phyloP scores from a whole-genome alignment of 208 protist species.

The Leptomonas seymouri region DNA sequence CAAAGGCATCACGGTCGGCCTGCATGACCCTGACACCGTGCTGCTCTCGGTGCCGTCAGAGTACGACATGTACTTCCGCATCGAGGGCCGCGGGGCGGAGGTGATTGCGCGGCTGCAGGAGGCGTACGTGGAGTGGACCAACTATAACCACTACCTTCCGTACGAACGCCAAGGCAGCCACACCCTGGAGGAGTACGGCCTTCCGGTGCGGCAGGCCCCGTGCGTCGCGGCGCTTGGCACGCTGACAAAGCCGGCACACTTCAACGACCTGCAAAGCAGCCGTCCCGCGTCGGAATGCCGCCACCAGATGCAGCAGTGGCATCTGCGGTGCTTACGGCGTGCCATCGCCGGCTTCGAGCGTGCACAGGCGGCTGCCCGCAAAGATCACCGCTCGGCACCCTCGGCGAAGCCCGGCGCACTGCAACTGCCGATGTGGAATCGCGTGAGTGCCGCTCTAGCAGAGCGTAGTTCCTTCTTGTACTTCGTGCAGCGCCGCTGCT shows the following conservation, averaged over 20 bases:
- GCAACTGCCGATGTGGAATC: slow-evolving; percentile 30
- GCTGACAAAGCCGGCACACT: slow-evolving; percentile 52
- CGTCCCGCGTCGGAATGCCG: slow-evolving; percentile 42
- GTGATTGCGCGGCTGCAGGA: slow-evolving; percentile 56
- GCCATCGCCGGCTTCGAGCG: slow-evolving; percentile 44
- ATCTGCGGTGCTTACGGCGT: slow-evolving; percentile 39
- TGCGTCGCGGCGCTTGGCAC: slow-evolving; percentile 35
- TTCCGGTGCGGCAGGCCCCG: slow-evolving; percentile 37
- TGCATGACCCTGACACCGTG: slow-evolving; percentile 51
- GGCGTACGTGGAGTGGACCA: slow-evolving; percentile 65
- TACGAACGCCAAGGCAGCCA: slow-evolving; percentile 37
- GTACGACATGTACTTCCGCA: slow-evolving; percentile 73
- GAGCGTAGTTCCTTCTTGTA: slow-evolving; percentile 41
- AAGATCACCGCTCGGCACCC: slow-evolving; percentile 4
- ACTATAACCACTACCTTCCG: slow-evolving; percentile 43
- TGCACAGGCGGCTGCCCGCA: slow-evolving; percentile 25
- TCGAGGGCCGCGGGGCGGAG: slow-evolving; percentile 52
- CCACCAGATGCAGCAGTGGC: slow-evolving; percentile 37
- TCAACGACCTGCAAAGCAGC: slow-evolving; percentile 52
- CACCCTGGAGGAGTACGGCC: slow-evolving; percentile 30
- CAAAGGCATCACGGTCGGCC: slow-evolving; percentile 38
- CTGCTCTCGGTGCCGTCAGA: slow-evolving; percentile 59
- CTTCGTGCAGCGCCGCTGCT: slow-evolving; percentile 59
- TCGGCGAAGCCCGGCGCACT: not conserved
- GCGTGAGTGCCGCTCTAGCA: slow-evolving; percentile 33